Evolutionary conservation across 805 yeast species (phyloP).

Genomic region (Tanozyma kutaoensis): DNA sequence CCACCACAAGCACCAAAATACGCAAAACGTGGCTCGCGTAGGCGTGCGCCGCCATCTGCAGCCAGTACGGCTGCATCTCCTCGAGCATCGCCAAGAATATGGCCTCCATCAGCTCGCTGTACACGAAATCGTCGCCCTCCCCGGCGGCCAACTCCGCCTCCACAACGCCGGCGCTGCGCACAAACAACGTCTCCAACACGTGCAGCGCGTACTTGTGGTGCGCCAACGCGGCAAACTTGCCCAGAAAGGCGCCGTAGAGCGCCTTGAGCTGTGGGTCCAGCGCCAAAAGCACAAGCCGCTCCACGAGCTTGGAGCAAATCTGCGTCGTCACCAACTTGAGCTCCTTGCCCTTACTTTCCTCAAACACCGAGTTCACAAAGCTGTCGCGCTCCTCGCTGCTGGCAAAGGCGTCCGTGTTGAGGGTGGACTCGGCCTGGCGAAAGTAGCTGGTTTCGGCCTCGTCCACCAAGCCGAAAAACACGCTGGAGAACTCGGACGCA

Average conservation of each 20-base stretch:
- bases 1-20: conserved; percentile 50
- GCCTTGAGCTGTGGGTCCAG: conserved; percentile 50
- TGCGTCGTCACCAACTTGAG: conserved; percentile 87
- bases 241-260: conserved; percentile 53
- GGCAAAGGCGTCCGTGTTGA: conserved; percentile 70
- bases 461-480: conserved; percentile 83
- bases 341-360: conserved; percentile 82
- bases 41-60: conserved; percentile 52
- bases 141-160: conserved; percentile 55
- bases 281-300: conserved; percentile 63
- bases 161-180: conserved; percentile 57
- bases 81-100: conserved; percentile 50
- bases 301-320: conserved; percentile 87
- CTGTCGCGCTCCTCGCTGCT: conserved; percentile 57
- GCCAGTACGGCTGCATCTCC: conserved; percentile 50
- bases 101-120: conserved; percentile 46
- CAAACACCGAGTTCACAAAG: conserved; percentile 66
- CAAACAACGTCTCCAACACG: conserved; percentile 76
- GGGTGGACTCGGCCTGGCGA: conserved; percentile 80
- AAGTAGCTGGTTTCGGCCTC: conserved; percentile 79
- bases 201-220: conserved; percentile 90
- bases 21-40: conserved; percentile 86
- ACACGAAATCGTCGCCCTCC: conserved; percentile 19
- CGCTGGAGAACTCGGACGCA: conserved; percentile 8
- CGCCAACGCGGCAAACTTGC: conserved; percentile 65